Evolutionary conservation across 108 stramenopile genomes (phyloP).

Genomic region (Skeletonema marinoi): DNA sequence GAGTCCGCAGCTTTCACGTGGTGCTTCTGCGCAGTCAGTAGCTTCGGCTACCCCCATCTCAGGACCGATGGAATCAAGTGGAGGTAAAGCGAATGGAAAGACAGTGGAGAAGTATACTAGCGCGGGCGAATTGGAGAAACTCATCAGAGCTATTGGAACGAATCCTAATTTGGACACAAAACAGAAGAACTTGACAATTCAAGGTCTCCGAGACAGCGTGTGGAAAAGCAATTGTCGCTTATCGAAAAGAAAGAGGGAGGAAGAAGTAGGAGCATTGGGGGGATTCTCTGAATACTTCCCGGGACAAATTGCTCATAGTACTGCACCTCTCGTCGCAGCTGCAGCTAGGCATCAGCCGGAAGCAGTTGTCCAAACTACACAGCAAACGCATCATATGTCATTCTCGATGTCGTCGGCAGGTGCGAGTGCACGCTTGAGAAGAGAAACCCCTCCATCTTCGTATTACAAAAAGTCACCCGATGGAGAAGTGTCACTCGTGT

Average conservation of each 20-base stretch:
- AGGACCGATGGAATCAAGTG: background rate
- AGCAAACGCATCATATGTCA: conserved; percentile 31
- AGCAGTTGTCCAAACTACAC: background rate
- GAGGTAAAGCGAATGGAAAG: conserved; percentile 4
- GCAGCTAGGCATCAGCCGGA: conserved; percentile 7
- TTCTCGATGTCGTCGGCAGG: conserved; percentile 34
- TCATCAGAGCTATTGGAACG: conserved; percentile 82
- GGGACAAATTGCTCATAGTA: background rate
- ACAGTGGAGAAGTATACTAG: conserved; percentile 55
- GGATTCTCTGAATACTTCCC: conserved; percentile 2
- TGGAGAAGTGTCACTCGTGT: conserved; percentile 60
- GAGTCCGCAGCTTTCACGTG: background rate
- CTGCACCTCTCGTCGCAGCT: conserved; percentile 1
- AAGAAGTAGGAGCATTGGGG: conserved; percentile 12
- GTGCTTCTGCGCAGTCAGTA: background rate
- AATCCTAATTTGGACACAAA: conserved; percentile 69
- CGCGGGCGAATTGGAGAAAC: conserved; percentile 77
- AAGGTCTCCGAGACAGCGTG: conserved; percentile 80
- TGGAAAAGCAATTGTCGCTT: conserved; percentile 78
- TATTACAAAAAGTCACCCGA: conserved; percentile 66
- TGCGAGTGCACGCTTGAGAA: conserved; percentile 31
- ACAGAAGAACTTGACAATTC: conserved; percentile 84
- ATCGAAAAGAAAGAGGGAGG: conserved; percentile 54
- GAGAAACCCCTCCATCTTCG: conserved; percentile 67
- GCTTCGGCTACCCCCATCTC: background rate